Evolutionary conservation across 768 basidiomycete species (phyloP).

Genomic region (Butyriboletus loyo): DNA sequence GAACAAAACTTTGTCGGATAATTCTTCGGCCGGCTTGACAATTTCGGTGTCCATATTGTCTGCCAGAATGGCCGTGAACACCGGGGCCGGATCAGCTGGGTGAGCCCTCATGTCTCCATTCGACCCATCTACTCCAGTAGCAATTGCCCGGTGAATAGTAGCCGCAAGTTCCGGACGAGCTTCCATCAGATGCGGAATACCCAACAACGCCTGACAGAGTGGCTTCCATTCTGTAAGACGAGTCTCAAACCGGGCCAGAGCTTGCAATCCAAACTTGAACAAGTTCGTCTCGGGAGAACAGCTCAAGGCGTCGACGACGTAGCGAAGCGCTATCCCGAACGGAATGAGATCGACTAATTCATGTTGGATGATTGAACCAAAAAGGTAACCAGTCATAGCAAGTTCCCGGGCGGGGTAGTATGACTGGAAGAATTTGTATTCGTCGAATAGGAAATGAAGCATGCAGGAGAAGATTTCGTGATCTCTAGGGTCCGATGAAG

Average conservation of each 20-base stretch:
- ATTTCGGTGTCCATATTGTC: slow-evolving; percentile 63
- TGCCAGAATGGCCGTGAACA: slow-evolving; percentile 78
- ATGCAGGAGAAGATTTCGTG: slow-evolving; percentile 99
- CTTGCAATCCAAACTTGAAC: slow-evolving; percentile 94
- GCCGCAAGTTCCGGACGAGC: slow-evolving; percentile 77
- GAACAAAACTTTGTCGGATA: slow-evolving; percentile 93
- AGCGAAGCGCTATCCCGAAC: slow-evolving; percentile 94
- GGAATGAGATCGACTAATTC: slow-evolving; percentile 92
- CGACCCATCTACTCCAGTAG: slow-evolving; percentile 45
- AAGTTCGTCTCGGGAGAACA: slow-evolving; percentile 89
- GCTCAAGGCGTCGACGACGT: slow-evolving; percentile 90
- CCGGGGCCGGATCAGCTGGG: slow-evolving; percentile 44
- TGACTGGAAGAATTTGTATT: slow-evolving; percentile 98
- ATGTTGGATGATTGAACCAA: slow-evolving; percentile 93
- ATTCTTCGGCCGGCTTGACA: slow-evolving; percentile 74
- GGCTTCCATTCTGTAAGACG: slow-evolving; percentile 91
- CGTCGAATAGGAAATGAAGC: slow-evolving; percentile 99
- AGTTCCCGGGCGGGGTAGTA: slow-evolving; percentile 93
- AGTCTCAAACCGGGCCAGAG: slow-evolving; percentile 82
- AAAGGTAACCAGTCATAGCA: slow-evolving; percentile 92
- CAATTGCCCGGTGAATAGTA: slow-evolving; percentile 67
- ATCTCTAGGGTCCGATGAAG: slow-evolving; percentile 76
- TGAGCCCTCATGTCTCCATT: slow-evolving; percentile 40
- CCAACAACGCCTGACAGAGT: slow-evolving; percentile 82
- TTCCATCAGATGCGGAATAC: slow-evolving; percentile 84